Evolutionary conservation across 768 basidiomycete species (phyloP).

Genomic region (Coprinopsis strossmayeri): DNA sequence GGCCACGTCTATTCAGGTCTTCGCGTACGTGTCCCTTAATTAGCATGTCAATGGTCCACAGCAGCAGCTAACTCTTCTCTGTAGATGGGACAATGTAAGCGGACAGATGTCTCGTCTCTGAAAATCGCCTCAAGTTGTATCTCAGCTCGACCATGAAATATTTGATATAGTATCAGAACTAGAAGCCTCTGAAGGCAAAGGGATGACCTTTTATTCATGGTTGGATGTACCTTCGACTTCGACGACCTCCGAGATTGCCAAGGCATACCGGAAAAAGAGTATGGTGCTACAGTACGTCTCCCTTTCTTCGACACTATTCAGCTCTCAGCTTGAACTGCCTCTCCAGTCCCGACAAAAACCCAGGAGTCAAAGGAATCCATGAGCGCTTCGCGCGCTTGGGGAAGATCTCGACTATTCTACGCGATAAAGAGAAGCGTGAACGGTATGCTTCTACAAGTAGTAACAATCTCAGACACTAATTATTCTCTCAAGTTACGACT

Average conservation of each 20-base stretch:
- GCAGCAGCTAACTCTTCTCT: no score
- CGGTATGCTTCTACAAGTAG: conserved; percentile 42
- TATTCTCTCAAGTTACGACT: conserved; percentile 59
- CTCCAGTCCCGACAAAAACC: conserved; percentile 92
- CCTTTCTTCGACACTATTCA: not conserved
- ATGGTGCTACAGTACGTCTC: conserved; percentile 77
- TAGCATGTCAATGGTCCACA: no score
- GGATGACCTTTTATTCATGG: conserved; percentile 95
- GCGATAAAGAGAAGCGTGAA: conserved; percentile 68
- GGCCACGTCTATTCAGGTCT: conserved; percentile 32
- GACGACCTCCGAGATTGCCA: conserved; percentile 67
- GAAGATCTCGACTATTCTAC: conserved; percentile 75
- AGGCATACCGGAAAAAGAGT: conserved; percentile 90
- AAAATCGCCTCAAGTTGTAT: not conserved
- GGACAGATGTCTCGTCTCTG: conserved; percentile 1
- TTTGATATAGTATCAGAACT: conserved; percentile 87
- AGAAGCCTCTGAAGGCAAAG: conserved; percentile 83
- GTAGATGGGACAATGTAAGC: conserved; percentile 67
- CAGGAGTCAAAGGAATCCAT: conserved; percentile 69
- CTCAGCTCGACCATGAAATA: conserved; percentile 90
- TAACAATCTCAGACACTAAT: not conserved
- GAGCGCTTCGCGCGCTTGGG: conserved; percentile 92
- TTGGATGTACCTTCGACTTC: conserved; percentile 76
- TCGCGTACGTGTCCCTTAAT: conserved; percentile 52
- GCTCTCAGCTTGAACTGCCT: not conserved